Conservation (phyloP, 306 rosid genomes). For the Astragalus membranaceus region DNA sequence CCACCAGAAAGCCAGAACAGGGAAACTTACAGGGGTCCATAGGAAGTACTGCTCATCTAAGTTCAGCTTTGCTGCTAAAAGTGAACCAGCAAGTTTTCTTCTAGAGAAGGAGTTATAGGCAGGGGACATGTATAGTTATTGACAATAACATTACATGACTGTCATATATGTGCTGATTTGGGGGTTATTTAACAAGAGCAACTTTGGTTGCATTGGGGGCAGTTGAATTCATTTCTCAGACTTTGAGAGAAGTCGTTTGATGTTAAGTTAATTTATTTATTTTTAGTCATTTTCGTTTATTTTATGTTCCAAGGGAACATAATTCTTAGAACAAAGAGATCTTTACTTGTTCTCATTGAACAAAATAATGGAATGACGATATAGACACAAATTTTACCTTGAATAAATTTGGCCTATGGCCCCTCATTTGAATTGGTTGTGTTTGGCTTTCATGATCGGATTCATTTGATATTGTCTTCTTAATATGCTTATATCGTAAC, state of each 20-base stretch:
- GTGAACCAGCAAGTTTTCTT: conserved; percentile 67
- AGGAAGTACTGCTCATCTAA: conserved; percentile 74
- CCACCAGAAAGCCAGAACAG: conserved; percentile 69
- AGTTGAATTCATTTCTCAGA: neutral
- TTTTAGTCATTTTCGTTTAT: neutral
- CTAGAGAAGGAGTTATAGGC: conserved; percentile 30
- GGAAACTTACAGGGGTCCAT: conserved; percentile 75
- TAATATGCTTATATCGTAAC: no score
- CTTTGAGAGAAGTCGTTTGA: neutral
- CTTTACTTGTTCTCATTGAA: neutral
- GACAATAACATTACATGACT: no score
- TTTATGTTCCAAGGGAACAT: neutral
- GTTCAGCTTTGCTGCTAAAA: conserved; percentile 43
- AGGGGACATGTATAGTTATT: neutral
- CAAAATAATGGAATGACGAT: neutral
- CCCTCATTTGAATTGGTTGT: neutral
- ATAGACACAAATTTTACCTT: neutral
- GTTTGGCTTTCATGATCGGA: no score
- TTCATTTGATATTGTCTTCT: no score
- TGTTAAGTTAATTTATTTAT: neutral
- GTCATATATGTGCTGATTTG: no score
- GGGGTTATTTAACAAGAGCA: no score
- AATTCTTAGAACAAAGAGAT: neutral
- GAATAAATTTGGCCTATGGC: no score
- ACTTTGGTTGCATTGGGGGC: neutral